Percentiles rank a stretch among this genome's conserved stretches.
Evolutionary conservation across 1,284 basidiomycete species (phyloP).

Genomic region (Butyriboletus appendiculatus): DNA sequence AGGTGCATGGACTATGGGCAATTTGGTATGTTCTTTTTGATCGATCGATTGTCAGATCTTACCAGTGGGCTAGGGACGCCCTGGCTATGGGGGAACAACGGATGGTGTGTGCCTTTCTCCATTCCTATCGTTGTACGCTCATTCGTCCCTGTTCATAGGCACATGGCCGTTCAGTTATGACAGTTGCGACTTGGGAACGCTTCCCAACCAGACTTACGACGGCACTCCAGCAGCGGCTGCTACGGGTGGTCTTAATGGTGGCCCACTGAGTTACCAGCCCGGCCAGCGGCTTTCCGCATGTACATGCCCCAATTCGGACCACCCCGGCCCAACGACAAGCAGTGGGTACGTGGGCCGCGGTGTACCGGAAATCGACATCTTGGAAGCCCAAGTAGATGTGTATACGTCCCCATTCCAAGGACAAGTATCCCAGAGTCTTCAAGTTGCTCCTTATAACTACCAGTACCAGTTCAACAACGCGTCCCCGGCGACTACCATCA

Average conservation of each 20-base stretch:
- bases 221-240: constrained; percentile 51
- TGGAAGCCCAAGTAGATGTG: constrained; percentile 66
- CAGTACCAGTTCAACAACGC: constrained; percentile 62
- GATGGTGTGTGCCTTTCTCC: constrained; percentile 45
- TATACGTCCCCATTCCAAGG: constrained; percentile 47
- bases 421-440: constrained; percentile 77
- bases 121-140: not conserved
- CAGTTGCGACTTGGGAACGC: constrained; percentile 81
- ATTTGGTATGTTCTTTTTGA: constrained; percentile 48
- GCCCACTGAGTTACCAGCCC: constrained; percentile 64
- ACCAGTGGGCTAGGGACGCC: constrained; percentile 55
- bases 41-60: constrained; percentile 6
- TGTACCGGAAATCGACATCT: constrained; percentile 85
- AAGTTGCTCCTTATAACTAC: constrained; percentile 80
- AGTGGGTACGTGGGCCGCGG: constrained; percentile 71
- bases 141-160: constrained; percentile 26
- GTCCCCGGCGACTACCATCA: constrained; percentile 53
- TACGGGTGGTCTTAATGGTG: constrained; percentile 51
- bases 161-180: constrained; percentile 85
- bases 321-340: constrained; percentile 68
- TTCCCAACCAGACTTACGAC: constrained; percentile 72
- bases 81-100: constrained; percentile 66
- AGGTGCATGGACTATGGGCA: constrained; percentile 83
- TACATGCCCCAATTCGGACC: constrained; percentile 79
- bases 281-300: constrained; percentile 82